Evolutionary conservation across 2,329 filamentous ascomycete genomes (phyloP).

Genomic region (Fusarium sulawesiense): DNA sequence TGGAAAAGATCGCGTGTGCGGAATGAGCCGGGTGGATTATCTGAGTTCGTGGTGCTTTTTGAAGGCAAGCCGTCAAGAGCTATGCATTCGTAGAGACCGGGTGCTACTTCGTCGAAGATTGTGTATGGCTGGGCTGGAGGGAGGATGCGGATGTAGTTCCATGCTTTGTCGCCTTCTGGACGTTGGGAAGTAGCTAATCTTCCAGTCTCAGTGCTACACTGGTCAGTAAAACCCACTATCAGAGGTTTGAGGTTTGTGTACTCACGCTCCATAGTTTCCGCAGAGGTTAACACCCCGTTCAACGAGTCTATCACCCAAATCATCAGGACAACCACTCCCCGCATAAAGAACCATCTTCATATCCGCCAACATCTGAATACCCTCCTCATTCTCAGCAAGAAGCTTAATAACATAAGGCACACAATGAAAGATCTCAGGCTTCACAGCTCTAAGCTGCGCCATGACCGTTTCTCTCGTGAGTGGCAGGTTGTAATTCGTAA

Average conservation of each 20-base stretch:
- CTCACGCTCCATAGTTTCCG: slow-evolving; percentile 66
- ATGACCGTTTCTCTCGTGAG: slow-evolving; percentile 63
- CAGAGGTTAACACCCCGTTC: slow-evolving; percentile 65
- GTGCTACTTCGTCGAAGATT: slow-evolving; percentile 45
- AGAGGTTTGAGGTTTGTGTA: too few relatives aligned
- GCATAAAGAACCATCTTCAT: slow-evolving; percentile 67
- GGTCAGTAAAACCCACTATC: slow-evolving; percentile 6
- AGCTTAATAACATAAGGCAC: slow-evolving; percentile 75
- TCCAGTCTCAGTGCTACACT: slow-evolving; percentile 42
- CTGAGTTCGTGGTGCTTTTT: slow-evolving; percentile 50
- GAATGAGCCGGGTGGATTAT: slow-evolving; percentile 58
- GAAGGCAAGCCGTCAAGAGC: slow-evolving; percentile 54
- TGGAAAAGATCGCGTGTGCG: slow-evolving; percentile 58
- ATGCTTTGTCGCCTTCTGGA: slow-evolving; percentile 43
- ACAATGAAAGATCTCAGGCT: slow-evolving; percentile 65
- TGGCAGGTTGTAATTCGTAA: slow-evolving; percentile 67
- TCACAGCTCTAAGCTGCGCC: slow-evolving; percentile 51
- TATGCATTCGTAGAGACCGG: slow-evolving; percentile 52
- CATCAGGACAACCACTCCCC: slow-evolving; percentile 69
- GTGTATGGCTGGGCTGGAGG: slow-evolving; percentile 39
- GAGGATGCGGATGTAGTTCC: slow-evolving; percentile 51
- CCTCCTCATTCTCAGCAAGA: slow-evolving; percentile 67
- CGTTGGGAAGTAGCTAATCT: slow-evolving; percentile 46
- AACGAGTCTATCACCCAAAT: slow-evolving; percentile 65
- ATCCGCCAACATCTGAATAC: slow-evolving; percentile 58